These are phyloP conservation scores for Cucumis variabilis DNA, from an alignment of 331 rosid species.

Conservation along the genomic window DNA sequence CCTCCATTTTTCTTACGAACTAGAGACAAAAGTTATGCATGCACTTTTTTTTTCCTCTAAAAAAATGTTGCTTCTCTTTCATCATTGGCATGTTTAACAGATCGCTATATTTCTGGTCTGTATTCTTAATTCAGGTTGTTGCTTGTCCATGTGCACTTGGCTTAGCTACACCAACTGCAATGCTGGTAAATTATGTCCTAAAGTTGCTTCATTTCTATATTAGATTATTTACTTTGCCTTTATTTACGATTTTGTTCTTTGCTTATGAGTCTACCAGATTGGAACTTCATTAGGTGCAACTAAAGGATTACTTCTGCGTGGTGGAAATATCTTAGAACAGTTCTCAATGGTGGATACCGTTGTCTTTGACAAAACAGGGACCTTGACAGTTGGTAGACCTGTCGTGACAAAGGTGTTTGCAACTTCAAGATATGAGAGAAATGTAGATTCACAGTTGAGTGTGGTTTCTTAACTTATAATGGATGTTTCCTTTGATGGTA, in stretches of 20 bases:
- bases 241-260: slow-evolving; percentile 8
- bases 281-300: slow-evolving; percentile 98
- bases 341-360: slow-evolving; percentile 85
- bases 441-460: slow-evolving; percentile 57
- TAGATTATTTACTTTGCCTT: slow-evolving; percentile 23
- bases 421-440: slow-evolving; percentile 47
- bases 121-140: slow-evolving; percentile 69
- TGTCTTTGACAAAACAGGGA: slow-evolving; percentile 98
- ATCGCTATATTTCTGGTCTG: background rate
- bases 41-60: background rate
- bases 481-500: background rate
- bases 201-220: slow-evolving; percentile 31
- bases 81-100: slow-evolving; percentile 23
- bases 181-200: slow-evolving; percentile 70
- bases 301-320: slow-evolving; percentile 91
- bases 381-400: slow-evolving; percentile 94
- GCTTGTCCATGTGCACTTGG: slow-evolving; percentile 99
- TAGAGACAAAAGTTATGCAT: background rate
- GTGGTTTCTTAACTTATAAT: slow-evolving; percentile 3
- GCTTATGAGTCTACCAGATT: slow-evolving; percentile 59
- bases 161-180: slow-evolving; percentile 98
- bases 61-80: background rate
- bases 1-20: slow-evolving; percentile 1
- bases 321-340: slow-evolving; percentile 89
- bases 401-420: slow-evolving; percentile 82